phyloP scores from a whole-genome alignment of 352 stramenopile species.

The Globisporangium solare region DNA sequence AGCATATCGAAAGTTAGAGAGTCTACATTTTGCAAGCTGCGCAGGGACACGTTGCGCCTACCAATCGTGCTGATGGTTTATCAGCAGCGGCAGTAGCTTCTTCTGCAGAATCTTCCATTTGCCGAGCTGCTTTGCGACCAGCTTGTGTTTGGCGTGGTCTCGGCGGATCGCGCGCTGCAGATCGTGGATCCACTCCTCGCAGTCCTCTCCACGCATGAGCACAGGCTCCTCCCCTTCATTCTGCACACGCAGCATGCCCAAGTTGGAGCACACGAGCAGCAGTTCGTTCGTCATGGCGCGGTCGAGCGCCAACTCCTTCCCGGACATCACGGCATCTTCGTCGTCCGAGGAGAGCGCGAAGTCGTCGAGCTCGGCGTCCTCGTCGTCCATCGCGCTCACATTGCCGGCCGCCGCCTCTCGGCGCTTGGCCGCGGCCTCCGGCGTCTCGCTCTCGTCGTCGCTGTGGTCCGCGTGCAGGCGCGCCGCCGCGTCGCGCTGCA shows the following conservation, averaged over 20 bases:
- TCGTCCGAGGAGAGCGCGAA: constrained; percentile 52
- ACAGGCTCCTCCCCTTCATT: constrained; percentile 49
- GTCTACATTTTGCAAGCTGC: background rate
- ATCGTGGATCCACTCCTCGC: constrained; percentile 82
- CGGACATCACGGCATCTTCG: constrained; percentile 26
- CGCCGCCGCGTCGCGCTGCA: background rate
- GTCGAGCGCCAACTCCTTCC: constrained; percentile 38
- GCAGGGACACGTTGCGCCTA: constrained; percentile 4
- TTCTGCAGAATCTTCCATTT: constrained; percentile 87
- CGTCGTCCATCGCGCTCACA: constrained; percentile 6
- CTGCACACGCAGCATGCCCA: constrained; percentile 71
- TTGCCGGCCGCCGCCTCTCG: constrained; percentile 14
- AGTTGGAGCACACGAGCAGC: constrained; percentile 84
- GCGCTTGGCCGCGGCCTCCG: constrained; percentile 6
- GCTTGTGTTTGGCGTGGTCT: constrained; percentile 78
- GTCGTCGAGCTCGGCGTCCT: constrained; percentile 38
- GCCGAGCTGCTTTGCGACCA: constrained; percentile 80
- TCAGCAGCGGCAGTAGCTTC: constrained; percentile 78
- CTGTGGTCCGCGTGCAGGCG: constrained; percentile 5
- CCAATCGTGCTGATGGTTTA: constrained; percentile 87
- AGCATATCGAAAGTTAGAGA: background rate
- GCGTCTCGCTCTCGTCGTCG: constrained; percentile 8
- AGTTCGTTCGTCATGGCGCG: constrained; percentile 84
- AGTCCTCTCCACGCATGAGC: constrained; percentile 82
- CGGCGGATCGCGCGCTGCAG: constrained; percentile 76